These are phyloP conservation scores for Puccinia coronata DNA, from an alignment of 1,284 basidiomycete genomes.

Conservation along the genomic window DNA sequence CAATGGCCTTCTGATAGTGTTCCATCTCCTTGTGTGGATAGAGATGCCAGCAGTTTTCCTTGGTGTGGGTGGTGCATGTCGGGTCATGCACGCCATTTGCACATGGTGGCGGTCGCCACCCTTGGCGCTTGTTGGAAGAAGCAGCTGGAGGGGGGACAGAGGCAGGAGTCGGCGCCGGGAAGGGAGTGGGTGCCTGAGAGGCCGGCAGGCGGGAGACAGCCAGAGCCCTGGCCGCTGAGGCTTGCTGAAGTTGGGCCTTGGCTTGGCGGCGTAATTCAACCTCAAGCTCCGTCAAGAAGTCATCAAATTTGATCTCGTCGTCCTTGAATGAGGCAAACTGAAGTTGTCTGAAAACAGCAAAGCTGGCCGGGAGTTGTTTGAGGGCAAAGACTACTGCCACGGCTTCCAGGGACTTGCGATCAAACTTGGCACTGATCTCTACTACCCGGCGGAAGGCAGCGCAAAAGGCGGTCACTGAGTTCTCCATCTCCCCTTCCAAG, in stretches of 20 bases:
- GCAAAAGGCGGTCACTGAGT: background rate
- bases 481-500: background rate
- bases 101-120: too few species aligned
- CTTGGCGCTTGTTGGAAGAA: background rate
- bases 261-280: background rate
- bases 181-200: background rate
- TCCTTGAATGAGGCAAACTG: conserved; percentile 2
- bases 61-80: background rate
- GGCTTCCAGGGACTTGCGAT: background rate
- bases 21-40: background rate
- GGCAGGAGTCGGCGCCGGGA: background rate
- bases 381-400: background rate
- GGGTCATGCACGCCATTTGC: too few species aligned
- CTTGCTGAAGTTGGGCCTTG: background rate
- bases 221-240: background rate
- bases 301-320: background rate
- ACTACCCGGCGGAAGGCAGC: background rate
- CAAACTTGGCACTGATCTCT: background rate
- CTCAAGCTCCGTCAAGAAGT: background rate
- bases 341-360: background rate
- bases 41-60: background rate
- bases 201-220: too few species aligned
- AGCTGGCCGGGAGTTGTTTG: background rate
- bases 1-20: background rate
- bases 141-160: too few species aligned